A percentile compares a stretch with the other conserved stretches of the same genome.
Conservation (phyloP, 1,139 yeast species). For the Yamadazyma friedrichii region DNA sequence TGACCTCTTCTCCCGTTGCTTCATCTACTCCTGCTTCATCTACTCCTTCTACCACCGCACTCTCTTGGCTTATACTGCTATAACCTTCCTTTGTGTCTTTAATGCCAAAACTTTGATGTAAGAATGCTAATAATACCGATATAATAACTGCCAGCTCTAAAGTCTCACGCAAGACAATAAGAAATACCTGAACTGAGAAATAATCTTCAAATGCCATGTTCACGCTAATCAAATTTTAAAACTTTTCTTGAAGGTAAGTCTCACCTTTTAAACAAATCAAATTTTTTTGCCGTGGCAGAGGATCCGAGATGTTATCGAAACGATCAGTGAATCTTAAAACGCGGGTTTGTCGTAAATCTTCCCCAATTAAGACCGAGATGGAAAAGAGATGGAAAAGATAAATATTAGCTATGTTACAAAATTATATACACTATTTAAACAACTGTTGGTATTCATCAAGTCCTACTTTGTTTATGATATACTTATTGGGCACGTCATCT, state of each 20-base stretch:
- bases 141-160: conserved; percentile 47
- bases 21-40: conserved; percentile 2
- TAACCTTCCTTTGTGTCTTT: not conserved
- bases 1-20: conserved; percentile 1
- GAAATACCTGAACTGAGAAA: conserved; percentile 46
- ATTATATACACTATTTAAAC: conserved; percentile 1
- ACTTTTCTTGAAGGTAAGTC: not conserved
- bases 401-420: not conserved
- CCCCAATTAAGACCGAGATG: conserved; percentile 3
- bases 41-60: not conserved
- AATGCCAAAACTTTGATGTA: conserved; percentile 32
- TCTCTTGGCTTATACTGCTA: not conserved
- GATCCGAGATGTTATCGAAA: conserved; percentile 2
- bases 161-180: conserved; percentile 46
- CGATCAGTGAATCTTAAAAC: conserved; percentile 2
- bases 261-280: not conserved
- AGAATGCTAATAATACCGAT: conserved; percentile 43
- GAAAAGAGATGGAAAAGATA: conserved; percentile 7
- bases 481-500: conserved; percentile 19
- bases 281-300: conserved; percentile 2
- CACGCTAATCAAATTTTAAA: not conserved
- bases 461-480: conserved; percentile 8
- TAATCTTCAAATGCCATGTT: conserved; percentile 21
- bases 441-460: not conserved
- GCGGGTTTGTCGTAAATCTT: conserved; percentile 3